Evolutionary conservation across 345 rosid species (phyloP).

Genomic region (Aquilaria malaccensis): DNA sequence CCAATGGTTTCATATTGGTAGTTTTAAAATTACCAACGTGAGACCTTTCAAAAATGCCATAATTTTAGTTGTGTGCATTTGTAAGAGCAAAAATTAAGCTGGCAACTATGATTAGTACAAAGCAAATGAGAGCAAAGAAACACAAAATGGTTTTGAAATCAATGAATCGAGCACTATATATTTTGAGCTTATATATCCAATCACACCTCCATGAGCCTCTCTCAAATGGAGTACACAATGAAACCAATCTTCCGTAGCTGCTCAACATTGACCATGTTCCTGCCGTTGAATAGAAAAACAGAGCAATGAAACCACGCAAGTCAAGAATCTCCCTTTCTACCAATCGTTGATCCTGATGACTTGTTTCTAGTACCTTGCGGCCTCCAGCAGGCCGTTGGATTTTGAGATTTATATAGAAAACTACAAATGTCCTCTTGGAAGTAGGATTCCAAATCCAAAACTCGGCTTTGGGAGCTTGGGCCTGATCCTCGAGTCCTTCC

Average conservation of each 20-base stretch:
- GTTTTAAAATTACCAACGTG: no score
- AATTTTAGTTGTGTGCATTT: no score
- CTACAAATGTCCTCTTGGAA: conserved; percentile 80
- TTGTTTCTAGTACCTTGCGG: conserved; percentile 77
- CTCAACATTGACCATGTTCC: conserved; percentile 45
- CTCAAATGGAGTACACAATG: conserved; percentile 43
- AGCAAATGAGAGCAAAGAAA: no score
- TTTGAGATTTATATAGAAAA: conserved; percentile 65
- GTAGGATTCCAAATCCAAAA: conserved; percentile 79
- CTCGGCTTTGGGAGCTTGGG: conserved; percentile 74
- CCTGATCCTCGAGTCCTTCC: conserved; percentile 72
- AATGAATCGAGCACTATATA: no score
- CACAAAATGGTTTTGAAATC: no score
- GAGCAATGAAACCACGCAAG: conserved; percentile 78
- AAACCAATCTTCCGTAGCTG: conserved; percentile 73
- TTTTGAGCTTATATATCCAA: no score
- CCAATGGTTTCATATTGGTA: no score
- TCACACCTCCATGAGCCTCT: background rate
- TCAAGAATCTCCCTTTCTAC: conserved; percentile 67
- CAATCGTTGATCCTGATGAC: conserved; percentile 77
- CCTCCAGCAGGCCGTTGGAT: conserved; percentile 71
- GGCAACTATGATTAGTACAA: no score
- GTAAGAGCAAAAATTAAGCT: no score
- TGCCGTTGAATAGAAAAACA: conserved; percentile 69
- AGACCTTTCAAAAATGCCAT: no score